Percentiles rank a stretch among this genome's conserved stretches.
Evolutionary conservation across 352 stramenopile genomes (phyloP).

Genomic region (Phytophthora pseudosyringae): DNA sequence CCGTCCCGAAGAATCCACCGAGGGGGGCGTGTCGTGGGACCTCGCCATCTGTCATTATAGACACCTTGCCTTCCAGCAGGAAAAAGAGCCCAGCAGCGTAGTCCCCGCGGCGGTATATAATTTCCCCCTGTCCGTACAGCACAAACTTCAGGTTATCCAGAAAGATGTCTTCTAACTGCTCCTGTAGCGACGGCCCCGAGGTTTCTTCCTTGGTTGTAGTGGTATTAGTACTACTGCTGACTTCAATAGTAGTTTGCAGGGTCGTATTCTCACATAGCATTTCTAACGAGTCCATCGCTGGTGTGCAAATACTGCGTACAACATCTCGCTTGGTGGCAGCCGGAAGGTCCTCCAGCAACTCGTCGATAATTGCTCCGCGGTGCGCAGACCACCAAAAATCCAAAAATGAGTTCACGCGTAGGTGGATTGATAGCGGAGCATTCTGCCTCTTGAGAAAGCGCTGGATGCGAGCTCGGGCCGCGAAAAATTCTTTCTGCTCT

Average conservation of each 20-base stretch:
- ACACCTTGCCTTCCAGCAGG: slow-evolving; percentile 55
- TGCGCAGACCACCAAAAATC: slow-evolving; percentile 78
- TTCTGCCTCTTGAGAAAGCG: slow-evolving; percentile 72
- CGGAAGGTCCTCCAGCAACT: slow-evolving; percentile 62
- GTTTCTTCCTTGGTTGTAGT: slow-evolving; percentile 1
- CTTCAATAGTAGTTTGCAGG: background rate
- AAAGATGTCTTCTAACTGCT: slow-evolving; percentile 53
- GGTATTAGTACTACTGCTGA: background rate
- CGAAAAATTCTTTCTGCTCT: slow-evolving; percentile 76
- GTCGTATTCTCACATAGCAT: slow-evolving; percentile 37
- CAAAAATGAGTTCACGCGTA: slow-evolving; percentile 68
- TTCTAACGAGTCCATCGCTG: slow-evolving; percentile 50
- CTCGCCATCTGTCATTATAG: slow-evolving; percentile 30
- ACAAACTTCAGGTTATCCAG: slow-evolving; percentile 66
- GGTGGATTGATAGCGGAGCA: slow-evolving; percentile 54
- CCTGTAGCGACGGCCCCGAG: slow-evolving; percentile 13
- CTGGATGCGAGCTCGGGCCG: slow-evolving; percentile 57
- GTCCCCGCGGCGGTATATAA: slow-evolving; percentile 63
- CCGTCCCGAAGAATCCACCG: slow-evolving; percentile 57
- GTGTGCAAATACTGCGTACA: slow-evolving; percentile 58
- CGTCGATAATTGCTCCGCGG: slow-evolving; percentile 64
- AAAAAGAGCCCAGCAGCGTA: slow-evolving; percentile 61
- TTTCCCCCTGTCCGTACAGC: slow-evolving; percentile 64
- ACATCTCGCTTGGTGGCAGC: slow-evolving; percentile 65
- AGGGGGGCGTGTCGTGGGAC: slow-evolving; percentile 40